A percentile compares a stretch with the other conserved stretches of the same genome.
phyloP scores from a whole-genome alignment of 768 basidiomycete species.

The Podaxis carcinomalis region DNA sequence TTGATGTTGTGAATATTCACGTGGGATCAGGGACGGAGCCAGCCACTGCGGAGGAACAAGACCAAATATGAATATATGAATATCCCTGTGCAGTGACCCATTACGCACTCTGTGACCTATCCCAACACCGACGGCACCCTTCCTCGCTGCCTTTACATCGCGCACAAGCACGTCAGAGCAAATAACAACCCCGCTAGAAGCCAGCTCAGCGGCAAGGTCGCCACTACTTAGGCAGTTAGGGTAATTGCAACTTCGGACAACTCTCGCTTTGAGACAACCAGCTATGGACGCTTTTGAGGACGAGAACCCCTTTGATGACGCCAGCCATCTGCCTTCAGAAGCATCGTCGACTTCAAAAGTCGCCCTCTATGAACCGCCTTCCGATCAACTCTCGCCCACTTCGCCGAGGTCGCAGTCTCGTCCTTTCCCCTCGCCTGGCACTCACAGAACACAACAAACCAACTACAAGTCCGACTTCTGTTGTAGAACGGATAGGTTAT shows the following conservation, averaged over 20 bases:
- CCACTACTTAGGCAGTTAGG: background rate
- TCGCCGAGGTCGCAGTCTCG: conserved; percentile 32
- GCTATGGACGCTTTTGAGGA: conserved; percentile 54
- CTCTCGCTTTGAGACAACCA: conserved; percentile 5
- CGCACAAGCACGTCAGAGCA: background rate
- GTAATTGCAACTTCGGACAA: conserved; percentile 6
- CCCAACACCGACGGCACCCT: background rate
- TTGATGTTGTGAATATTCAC: conserved; percentile 5
- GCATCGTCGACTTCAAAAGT: conserved; percentile 51
- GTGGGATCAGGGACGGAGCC: conserved; percentile 10
- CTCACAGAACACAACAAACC: conserved; percentile 47
- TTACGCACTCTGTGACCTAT: conserved; percentile 1
- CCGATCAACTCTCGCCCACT: conserved; percentile 50
- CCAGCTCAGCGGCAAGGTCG: background rate
- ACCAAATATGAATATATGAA: conserved; percentile 30
- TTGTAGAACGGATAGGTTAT: conserved; percentile 66
- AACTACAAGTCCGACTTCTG: conserved; percentile 76
- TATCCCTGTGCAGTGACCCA: background rate
- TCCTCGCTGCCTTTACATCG: background rate
- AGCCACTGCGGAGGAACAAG: conserved; percentile 32
- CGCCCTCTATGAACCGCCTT: conserved; percentile 56
- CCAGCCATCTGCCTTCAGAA: conserved; percentile 40
- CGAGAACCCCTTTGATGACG: conserved; percentile 63
- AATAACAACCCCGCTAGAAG: background rate
- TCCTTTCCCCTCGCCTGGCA: conserved; percentile 54